phyloP scores from a whole-genome alignment of 2,329 filamentous ascomycete species.

The Lizonia empirigonia region DNA sequence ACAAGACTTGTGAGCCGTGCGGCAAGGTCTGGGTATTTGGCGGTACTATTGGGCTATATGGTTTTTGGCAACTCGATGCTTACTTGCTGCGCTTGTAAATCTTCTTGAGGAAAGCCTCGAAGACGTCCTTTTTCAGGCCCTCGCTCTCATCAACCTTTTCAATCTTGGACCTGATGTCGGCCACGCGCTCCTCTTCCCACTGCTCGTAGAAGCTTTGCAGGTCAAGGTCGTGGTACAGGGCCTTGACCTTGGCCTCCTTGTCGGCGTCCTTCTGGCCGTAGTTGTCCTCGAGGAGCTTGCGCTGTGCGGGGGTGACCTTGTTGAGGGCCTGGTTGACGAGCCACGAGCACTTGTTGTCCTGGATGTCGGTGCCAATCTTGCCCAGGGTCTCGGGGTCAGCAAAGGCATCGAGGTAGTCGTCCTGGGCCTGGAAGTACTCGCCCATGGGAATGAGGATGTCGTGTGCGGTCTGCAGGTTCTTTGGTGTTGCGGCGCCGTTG shows the following conservation, averaged over 20 bases:
- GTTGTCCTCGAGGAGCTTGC: conserved; percentile 84
- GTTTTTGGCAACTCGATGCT: conserved; percentile 15
- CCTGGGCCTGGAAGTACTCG: conserved; percentile 99
- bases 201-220: conserved; percentile 82
- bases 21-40: conserved; percentile 11
- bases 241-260: conserved; percentile 85
- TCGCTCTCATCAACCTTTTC: conserved; percentile 79
- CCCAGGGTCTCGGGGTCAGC: conserved; percentile 90
- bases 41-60: not conserved
- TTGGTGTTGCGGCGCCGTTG: conserved; percentile 79
- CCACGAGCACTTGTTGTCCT: conserved; percentile 99
- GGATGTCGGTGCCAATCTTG: conserved; percentile 98
- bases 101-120: conserved; percentile 89
- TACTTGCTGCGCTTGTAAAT: conserved; percentile 99
- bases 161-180: conserved; percentile 78
- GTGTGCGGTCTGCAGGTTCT: conserved; percentile 87
- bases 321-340: conserved; percentile 91
- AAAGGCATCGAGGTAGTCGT: conserved; percentile 98
- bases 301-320: conserved; percentile 81
- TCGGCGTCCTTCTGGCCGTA: conserved; percentile 89
- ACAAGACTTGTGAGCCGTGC: no score
- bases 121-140: conserved; percentile 88
- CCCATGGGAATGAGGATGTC: conserved; percentile 95
- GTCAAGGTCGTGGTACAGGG: conserved; percentile 82
- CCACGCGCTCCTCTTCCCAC: conserved; percentile 86